Percentiles rank a stretch among this genome's conserved stretches.
Conservation (phyloP, 345 rosid species). For the Durio zibethinus region DNA sequence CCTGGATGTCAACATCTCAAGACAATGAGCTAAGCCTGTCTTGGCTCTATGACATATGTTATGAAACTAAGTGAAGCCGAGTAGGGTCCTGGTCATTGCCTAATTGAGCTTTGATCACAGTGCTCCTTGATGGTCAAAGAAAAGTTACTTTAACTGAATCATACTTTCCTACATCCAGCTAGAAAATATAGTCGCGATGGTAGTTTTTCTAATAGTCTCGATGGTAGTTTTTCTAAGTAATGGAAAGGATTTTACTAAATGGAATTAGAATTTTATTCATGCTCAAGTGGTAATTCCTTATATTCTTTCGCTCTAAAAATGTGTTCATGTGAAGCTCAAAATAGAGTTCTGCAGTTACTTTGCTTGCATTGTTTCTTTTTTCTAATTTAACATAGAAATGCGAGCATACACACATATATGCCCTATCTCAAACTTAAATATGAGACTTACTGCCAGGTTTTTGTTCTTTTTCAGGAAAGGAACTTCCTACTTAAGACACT, state of each 20-base stretch:
- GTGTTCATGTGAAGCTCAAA: not conserved
- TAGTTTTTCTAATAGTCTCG: not conserved
- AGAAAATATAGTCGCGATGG: not conserved
- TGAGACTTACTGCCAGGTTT: slow-evolving; percentile 23
- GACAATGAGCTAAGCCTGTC: not conserved
- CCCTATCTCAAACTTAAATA: slow-evolving; percentile 10
- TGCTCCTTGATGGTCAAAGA: not conserved
- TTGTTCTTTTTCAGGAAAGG: slow-evolving; percentile 65
- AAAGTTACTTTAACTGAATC: not conserved
- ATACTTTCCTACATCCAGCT: not conserved
- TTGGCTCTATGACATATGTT: not conserved
- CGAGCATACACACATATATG: not conserved
- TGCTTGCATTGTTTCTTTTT: not conserved
- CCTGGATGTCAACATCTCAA: not conserved
- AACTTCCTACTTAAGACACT: slow-evolving; percentile 86
- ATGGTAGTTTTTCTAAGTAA: not conserved
- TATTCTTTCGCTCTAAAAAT: not conserved
- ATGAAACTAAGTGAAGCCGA: not conserved
- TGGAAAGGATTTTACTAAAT: not conserved
- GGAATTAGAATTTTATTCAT: not conserved
- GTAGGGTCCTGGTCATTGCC: not conserved
- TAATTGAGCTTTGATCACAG: not conserved
- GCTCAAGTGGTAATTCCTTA: not conserved
- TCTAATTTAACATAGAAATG: not conserved
- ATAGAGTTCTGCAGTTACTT: not conserved